Percentiles rank a stretch among this genome's conserved stretches.
Evolutionary conservation across 176 grass and related monocot species (phyloP).

Genomic region (Elaeis guineensis): DNA sequence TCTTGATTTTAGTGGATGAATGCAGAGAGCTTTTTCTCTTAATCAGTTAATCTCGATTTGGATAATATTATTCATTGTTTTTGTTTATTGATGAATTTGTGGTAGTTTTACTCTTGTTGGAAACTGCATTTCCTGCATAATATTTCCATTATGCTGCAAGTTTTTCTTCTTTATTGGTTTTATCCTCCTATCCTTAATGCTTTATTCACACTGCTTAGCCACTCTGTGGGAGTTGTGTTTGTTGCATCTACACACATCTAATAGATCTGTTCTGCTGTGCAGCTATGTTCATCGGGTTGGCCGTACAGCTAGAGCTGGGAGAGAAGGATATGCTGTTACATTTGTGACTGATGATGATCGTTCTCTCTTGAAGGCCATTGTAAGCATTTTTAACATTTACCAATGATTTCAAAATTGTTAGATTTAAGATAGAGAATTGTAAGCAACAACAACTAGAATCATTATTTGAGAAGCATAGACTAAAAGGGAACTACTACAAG

Average conservation of each 20-base stretch:
- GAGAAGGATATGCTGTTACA: slow-evolving; percentile 91
- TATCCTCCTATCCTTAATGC: not conserved
- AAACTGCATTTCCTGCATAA: not conserved
- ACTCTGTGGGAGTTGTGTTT: too few species aligned
- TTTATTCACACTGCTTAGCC: too few species aligned
- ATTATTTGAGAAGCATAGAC: too few species aligned
- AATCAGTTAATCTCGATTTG: not conserved
- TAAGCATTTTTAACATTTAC: slow-evolving; percentile 28
- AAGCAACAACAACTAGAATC: too few species aligned
- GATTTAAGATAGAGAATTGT: too few species aligned
- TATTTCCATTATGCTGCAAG: not conserved
- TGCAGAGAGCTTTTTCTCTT: too few species aligned
- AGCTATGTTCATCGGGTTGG: slow-evolving; percentile 97
- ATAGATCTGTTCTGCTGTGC: slow-evolving; percentile 18
- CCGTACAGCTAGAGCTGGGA: slow-evolving; percentile 77
- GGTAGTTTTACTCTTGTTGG: not conserved
- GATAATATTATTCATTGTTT: not conserved
- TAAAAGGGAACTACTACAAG: too few species aligned
- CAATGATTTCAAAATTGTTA: not conserved
- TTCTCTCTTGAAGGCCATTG: slow-evolving; percentile 88
- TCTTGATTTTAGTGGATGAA: too few species aligned
- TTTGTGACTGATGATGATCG: slow-evolving; percentile 98
- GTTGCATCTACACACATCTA: too few species aligned
- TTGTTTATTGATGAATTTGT: not conserved
- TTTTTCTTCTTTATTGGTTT: not conserved